phyloP scores from a whole-genome alignment of 2,329 filamentous ascomycete species.

The Fonsecaea pugnacius region DNA sequence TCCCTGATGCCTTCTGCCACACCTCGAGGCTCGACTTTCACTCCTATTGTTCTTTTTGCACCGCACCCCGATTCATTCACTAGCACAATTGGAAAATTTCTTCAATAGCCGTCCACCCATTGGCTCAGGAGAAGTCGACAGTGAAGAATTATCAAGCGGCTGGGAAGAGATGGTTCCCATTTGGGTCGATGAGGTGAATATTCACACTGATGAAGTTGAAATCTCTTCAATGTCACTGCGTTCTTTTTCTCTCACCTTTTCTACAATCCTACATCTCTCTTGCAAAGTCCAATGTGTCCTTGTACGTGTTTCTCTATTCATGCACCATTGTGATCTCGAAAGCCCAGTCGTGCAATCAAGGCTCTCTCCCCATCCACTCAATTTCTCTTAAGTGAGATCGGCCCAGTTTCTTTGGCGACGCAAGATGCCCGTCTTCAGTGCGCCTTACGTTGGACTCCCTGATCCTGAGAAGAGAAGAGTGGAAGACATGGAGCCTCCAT shows the following conservation, averaged over 20 bases:
- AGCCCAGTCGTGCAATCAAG: background rate
- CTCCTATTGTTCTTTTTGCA: slow-evolving; percentile 27
- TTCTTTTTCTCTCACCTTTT: slow-evolving; percentile 1
- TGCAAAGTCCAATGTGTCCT: background rate
- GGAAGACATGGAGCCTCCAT: slow-evolving; percentile 1
- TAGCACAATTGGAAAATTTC: background rate
- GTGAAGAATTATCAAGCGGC: slow-evolving; percentile 16
- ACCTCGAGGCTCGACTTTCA: slow-evolving; percentile 6
- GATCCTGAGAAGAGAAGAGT: slow-evolving; percentile 18
- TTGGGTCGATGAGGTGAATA: slow-evolving; percentile 14
- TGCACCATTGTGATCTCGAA: background rate
- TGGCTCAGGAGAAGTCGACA: slow-evolving; percentile 6
- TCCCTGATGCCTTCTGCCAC: background rate
- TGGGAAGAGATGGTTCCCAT: slow-evolving; percentile 5
- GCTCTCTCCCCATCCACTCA: background rate
- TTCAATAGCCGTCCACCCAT: slow-evolving; percentile 19
- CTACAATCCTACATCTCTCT: background rate
- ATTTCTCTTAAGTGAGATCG: background rate
- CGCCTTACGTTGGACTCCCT: slow-evolving; percentile 7
- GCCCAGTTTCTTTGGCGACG: background rate
- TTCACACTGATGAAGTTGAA: slow-evolving; percentile 8
- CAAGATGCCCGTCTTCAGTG: slow-evolving; percentile 11
- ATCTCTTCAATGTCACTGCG: slow-evolving; percentile 7
- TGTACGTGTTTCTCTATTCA: slow-evolving; percentile 3
- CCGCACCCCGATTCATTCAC: slow-evolving; percentile 17